Evolutionary conservation across 2,329 filamentous ascomycete species (phyloP), one percentile per base, ranked within the genome.

Genomic region (Fusarium chuoi): DNA sequence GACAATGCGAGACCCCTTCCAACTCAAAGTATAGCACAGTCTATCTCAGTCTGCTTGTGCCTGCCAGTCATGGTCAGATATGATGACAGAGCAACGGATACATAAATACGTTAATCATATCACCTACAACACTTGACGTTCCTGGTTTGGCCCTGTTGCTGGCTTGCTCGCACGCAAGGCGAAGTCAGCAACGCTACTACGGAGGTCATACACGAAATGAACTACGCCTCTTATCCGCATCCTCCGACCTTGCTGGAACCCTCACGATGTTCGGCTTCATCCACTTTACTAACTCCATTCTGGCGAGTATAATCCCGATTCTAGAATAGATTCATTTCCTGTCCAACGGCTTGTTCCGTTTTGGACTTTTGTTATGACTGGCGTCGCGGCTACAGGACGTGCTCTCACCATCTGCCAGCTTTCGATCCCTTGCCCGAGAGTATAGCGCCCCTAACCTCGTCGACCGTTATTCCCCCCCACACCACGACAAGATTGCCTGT

Each of bases 401-500:
- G 24, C 66, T 69, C 59, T 65, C 41, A 41, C 46, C 46, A 62
- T 71, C 54, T 65, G 26, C 45, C 62, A 66, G 64, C 62, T 73
- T 71, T 64, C 54, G 60, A 56, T 74, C 60, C 48, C 60, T 68
- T 70, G 64, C 68, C 71, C 70, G 61, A 76, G 55, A 62, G 68
- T 62, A 58, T 76, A 68, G 76, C 44, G 42, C 62, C 71, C 65
- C 68, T 61, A 67, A 73, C 46, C 52, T 57, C 69, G 67, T 62
- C 55, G 65, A 69, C 75, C 73, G 72, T 67, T 71, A 60, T 62
- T 42, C 46, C 58, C 61, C 70, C 72, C 76, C 75, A 77, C 76
- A 45, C 68, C 41, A 78, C 77, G 77, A 78, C 68, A 41, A 71
- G 77, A 78, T 78, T 78, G 68, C 77, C 68, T 45, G 26, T 78